Base-by-base conservation (phyloP, 768 basidiomycete genomes). In the Phaeotremella skinneri region DNA sequence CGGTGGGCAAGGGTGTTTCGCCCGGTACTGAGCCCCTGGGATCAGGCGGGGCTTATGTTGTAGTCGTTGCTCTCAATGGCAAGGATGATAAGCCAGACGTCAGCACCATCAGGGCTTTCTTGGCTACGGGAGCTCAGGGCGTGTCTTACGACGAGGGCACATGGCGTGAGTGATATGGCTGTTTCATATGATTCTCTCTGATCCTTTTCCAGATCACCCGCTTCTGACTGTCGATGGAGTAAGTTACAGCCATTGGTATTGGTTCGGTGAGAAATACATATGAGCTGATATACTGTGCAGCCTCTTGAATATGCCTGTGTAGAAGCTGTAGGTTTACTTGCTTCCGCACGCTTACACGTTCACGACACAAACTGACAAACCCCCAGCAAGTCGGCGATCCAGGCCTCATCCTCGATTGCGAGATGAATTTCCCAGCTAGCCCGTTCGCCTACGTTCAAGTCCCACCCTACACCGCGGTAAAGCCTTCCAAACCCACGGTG, bases 41-140 rank as follows among this genome's bases (percentile, higher is more conserved):
- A 11, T 34, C 56, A 29, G 69, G 73, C 7, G 77, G 77, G n/a
- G 72, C 70, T 31, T 94, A 94, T 74, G 79, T 98, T 43, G 90
- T 93, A 11, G 85, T 94, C 17, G 94, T 91, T 1, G 90, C 91
- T 11, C 77, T 87, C 70, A 91, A 88, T 59, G 89, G 63, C 1
- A 30, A 68, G 74, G 84, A 91, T 63, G 89, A 88, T 73, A 80
- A 80, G 64, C 96, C 96, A 1, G 86, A 94, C 71, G 64, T 91
- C 59, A 68, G 73, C 42, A 91, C 85, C 0, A 62, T 91, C 56
- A 83, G 86, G 56, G 92, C 90, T 2, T 99, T 98, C 77, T 68
- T 87, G 43, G 92, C 90, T 0, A 85, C 81, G 45, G 80, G 84
- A 1, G 82, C 84, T 0, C 94, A 99, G 73, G 96, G 92, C 0